These are phyloP conservation scores for Santalum album DNA, from an alignment of 164 flowering plant genomes.

Conservation along the genomic window DNA sequence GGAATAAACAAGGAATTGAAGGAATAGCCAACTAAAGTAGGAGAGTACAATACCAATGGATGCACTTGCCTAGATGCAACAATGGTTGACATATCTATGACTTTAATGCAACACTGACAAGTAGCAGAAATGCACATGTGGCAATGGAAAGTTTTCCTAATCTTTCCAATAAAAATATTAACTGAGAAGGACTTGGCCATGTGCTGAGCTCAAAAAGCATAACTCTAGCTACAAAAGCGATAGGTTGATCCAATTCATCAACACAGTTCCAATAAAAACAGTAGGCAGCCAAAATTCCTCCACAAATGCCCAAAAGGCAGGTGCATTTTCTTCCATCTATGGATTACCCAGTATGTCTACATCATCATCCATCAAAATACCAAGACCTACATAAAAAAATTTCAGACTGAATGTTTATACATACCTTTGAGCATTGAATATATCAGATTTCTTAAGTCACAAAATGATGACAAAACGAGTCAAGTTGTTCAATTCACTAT, in stretches of 20 bases:
- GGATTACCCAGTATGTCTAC: conserved; percentile 7
- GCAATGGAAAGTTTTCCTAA: conserved; percentile 5
- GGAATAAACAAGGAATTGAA: too few relatives aligned
- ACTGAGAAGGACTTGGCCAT: conserved; percentile 34
- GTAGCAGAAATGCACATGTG: not conserved
- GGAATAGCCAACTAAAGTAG: too few relatives aligned
- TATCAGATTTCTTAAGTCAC: too few relatives aligned
- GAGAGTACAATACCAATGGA: too few relatives aligned
- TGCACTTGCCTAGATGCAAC: too few relatives aligned
- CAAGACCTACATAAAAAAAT: conserved; percentile 15
- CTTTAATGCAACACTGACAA: not conserved
- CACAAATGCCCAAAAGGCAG: conserved; percentile 12
- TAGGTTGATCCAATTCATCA: conserved; percentile 26
- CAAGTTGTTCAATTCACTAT: conserved; percentile 20
- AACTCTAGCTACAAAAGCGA: conserved; percentile 20
- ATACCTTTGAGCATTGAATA: too few relatives aligned
- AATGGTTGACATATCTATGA: not conserved
- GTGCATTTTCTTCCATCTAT: conserved; percentile 11
- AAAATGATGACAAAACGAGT: not conserved
- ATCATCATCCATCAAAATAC: conserved; percentile 17
- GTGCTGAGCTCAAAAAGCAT: conserved; percentile 32
- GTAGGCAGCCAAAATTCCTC: conserved; percentile 36
- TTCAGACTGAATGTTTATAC: not conserved
- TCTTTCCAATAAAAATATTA: conserved; percentile 33
- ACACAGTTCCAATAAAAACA: conserved; percentile 21